Conservation (phyloP, 2,329 filamentous ascomycete genomes). For the Nothomitra cinnamomea region DNA sequence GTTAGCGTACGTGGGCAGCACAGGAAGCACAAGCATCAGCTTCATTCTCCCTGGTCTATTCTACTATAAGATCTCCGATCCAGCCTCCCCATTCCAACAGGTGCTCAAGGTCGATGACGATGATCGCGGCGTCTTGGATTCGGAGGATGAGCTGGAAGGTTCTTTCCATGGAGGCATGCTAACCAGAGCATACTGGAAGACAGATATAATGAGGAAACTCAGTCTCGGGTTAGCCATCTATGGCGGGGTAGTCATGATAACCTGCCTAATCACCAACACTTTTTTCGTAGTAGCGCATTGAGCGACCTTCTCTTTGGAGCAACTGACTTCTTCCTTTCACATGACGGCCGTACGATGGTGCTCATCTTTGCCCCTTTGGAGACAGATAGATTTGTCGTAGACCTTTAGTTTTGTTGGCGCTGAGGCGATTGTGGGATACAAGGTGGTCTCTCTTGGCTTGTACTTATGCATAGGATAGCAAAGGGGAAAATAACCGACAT, state of each 20-base stretch:
- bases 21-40: slow-evolving; percentile 85
- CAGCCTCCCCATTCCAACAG: slow-evolving; percentile 74
- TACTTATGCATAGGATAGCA: no score
- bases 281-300: slow-evolving; percentile 56
- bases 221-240: slow-evolving; percentile 67
- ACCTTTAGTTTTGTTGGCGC: no score
- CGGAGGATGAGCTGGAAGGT: slow-evolving; percentile 13
- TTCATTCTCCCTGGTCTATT: slow-evolving; percentile 94
- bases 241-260: slow-evolving; percentile 72
- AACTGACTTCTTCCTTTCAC: background rate
- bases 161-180: slow-evolving; percentile 21
- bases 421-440: no score
- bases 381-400: no score
- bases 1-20: slow-evolving; percentile 86
- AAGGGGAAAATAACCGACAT: no score
- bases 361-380: no score
- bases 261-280: slow-evolving; percentile 72
- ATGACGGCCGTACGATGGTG: background rate
- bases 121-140: slow-evolving; percentile 29
- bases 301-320: slow-evolving; percentile 1
- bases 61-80: slow-evolving; percentile 95
- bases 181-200: background rate
- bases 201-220: slow-evolving; percentile 44
- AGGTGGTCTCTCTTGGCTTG: no score
- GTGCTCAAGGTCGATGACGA: slow-evolving; percentile 78